Percentiles rank a stretch among this genome's conserved stretches.
Conservation (phyloP, 2,329 filamentous ascomycete species). For the Leptographium procerum region DNA sequence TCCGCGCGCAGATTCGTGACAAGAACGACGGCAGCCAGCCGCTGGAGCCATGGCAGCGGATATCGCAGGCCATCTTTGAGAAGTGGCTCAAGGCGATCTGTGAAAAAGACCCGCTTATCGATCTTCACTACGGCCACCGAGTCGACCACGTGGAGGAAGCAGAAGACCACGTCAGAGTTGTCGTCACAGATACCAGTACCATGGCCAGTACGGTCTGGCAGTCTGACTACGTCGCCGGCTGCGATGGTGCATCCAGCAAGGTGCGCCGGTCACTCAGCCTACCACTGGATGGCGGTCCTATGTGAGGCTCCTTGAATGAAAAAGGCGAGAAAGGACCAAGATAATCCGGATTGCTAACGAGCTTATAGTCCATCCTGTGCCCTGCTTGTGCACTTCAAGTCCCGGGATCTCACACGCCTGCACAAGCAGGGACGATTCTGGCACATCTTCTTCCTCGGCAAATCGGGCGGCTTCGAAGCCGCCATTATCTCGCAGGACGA, state of each 20-base stretch:
- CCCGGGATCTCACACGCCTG: conserved; percentile 7
- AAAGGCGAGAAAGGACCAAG: not conserved
- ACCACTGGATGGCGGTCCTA: conserved; percentile 7
- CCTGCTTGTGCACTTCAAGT: conserved; percentile 14
- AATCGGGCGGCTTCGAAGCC: conserved; percentile 1
- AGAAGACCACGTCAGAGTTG: not conserved
- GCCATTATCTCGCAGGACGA: conserved; percentile 9
- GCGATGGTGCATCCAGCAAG: conserved; percentile 6
- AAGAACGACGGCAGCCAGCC: conserved; percentile 22
- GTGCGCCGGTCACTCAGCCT: not conserved
- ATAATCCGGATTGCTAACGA: not conserved
- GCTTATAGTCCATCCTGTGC: conserved; percentile 3
- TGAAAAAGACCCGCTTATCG: conserved; percentile 14
- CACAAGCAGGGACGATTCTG: conserved; percentile 12
- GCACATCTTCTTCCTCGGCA: conserved; percentile 11
- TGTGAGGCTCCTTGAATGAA: not conserved
- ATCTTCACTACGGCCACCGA: conserved; percentile 16
- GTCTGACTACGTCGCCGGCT: conserved; percentile 1
- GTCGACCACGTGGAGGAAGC: conserved; percentile 1
- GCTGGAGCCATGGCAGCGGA: conserved; percentile 20
- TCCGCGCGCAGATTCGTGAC: conserved; percentile 13
- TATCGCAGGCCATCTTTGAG: conserved; percentile 23
- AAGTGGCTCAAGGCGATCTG: conserved; percentile 20
- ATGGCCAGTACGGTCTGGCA: not conserved
- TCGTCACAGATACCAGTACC: not conserved